Percentiles rank a stretch among this genome's conserved stretches.
Evolutionary conservation across 441 rosid genomes (phyloP).

Genomic region (Rhodomyrtus psidioides): DNA sequence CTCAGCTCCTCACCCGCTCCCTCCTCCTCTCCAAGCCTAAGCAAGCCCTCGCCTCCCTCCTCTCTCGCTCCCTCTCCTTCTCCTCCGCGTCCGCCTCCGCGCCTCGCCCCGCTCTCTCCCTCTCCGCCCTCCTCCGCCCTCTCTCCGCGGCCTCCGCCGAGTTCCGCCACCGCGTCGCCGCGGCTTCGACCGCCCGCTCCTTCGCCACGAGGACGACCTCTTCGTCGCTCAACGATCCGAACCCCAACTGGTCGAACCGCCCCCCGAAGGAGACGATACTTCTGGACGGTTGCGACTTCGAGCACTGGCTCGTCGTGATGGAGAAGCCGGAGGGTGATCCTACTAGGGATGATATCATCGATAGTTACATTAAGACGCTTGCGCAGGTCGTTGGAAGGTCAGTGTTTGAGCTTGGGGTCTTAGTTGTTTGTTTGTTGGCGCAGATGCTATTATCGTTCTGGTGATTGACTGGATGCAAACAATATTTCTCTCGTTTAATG

Average conservation of each 20-base stretch:
- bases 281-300: slow-evolving; percentile 85
- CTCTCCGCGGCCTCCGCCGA: slow-evolving; percentile 8
- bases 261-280: slow-evolving; percentile 82
- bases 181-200: neutral
- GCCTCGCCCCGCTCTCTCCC: slow-evolving; percentile 3
- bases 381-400: slow-evolving; percentile 68
- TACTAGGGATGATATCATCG: slow-evolving; percentile 79
- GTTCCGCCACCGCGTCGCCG: neutral
- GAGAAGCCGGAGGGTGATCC: slow-evolving; percentile 54
- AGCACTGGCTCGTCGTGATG: slow-evolving; percentile 88
- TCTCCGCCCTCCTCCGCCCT: neutral
- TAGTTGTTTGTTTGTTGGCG: slow-evolving; percentile 15
- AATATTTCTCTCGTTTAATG: slow-evolving; percentile 62
- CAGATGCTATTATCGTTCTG: slow-evolving; percentile 94
- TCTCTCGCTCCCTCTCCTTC: slow-evolving; percentile 5
- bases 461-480: slow-evolving; percentile 85
- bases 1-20: slow-evolving; percentile 25
- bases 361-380: slow-evolving; percentile 57
- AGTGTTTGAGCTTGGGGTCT: neutral
- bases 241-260: slow-evolving; percentile 75
- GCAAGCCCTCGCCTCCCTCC: slow-evolving; percentile 4
- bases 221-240: slow-evolving; percentile 53
- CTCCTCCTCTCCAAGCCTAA: slow-evolving; percentile 11
- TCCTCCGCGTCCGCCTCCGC: slow-evolving; percentile 18
- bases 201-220: slow-evolving; percentile 43